Evolutionary conservation across 2,329 filamentous ascomycete species (phyloP).

Genomic region (Bipolaris bicolor): DNA sequence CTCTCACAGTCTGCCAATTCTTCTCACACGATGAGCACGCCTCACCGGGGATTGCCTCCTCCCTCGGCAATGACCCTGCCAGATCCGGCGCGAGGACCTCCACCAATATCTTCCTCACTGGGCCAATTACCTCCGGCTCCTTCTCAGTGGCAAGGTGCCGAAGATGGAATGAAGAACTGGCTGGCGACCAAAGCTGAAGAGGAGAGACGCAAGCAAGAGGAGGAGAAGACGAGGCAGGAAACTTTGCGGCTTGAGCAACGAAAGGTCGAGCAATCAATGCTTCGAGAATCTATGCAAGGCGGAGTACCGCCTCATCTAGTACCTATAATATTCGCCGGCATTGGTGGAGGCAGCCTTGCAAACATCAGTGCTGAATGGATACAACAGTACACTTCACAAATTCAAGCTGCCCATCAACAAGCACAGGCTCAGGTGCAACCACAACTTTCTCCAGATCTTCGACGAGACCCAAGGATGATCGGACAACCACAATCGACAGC

Average conservation of each 20-base stretch:
- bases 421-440: constrained; percentile 50
- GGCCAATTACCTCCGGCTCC: constrained; percentile 54
- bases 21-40: constrained; percentile 55
- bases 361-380: constrained; percentile 58
- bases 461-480: constrained; percentile 52
- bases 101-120: constrained; percentile 45
- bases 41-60: constrained; percentile 61
- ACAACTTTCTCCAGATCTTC: constrained; percentile 50
- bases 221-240: constrained; percentile 61
- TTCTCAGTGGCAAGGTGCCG: constrained; percentile 57
- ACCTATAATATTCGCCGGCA: constrained; percentile 61
- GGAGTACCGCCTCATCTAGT: constrained; percentile 60
- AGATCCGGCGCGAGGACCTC: constrained; percentile 52
- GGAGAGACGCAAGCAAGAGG: constrained; percentile 60
- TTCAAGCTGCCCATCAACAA: constrained; percentile 54
- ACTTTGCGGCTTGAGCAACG: constrained; percentile 57
- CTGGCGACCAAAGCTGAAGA: constrained; percentile 59
- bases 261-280: constrained; percentile 59
- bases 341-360: constrained; percentile 56
- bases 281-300: constrained; percentile 59
- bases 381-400: constrained; percentile 56
- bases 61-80: constrained; percentile 60
- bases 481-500: constrained; percentile 44
- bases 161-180: constrained; percentile 61
- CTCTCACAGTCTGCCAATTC: constrained; percentile 52